phyloP scores from a whole-genome alignment of 352 stramenopile species.

The Phytophthora fragariaefolia region DNA sequence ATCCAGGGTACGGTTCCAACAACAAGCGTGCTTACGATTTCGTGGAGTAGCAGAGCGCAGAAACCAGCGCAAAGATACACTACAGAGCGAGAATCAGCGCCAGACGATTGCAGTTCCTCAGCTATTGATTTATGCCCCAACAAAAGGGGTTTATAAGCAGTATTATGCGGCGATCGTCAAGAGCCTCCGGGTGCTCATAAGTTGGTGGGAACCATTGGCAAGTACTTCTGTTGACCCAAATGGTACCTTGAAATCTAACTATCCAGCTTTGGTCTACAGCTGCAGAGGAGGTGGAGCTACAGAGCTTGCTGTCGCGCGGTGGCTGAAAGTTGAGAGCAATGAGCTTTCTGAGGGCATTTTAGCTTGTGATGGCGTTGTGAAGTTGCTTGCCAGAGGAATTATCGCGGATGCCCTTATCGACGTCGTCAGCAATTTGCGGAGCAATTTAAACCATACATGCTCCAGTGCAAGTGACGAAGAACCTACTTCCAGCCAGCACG shows the following conservation, averaged over 20 bases:
- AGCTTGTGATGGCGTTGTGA: slow-evolving; percentile 10
- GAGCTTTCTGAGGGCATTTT: neutral
- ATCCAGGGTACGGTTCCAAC: slow-evolving; percentile 43
- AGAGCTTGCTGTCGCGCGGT: slow-evolving; percentile 48
- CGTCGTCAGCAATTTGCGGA: slow-evolving; percentile 37
- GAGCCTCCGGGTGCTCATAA: slow-evolving; percentile 57
- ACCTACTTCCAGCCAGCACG: neutral
- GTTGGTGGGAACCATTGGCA: slow-evolving; percentile 37
- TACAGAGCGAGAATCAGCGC: neutral
- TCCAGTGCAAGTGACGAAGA: slow-evolving; percentile 5
- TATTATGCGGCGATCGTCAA: slow-evolving; percentile 68
- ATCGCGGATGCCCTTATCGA: slow-evolving; percentile 43
- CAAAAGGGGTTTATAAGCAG: slow-evolving; percentile 72
- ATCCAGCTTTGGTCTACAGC: slow-evolving; percentile 13
- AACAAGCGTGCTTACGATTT: slow-evolving; percentile 49
- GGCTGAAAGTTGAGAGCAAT: slow-evolving; percentile 13
- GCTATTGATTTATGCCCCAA: slow-evolving; percentile 58
- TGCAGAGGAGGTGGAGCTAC: slow-evolving; percentile 58
- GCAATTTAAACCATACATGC: slow-evolving; percentile 32
- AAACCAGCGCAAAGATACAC: neutral
- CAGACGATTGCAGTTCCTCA: slow-evolving; percentile 47
- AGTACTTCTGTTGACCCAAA: neutral
- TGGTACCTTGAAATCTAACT: neutral
- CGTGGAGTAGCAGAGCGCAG: slow-evolving; percentile 28
- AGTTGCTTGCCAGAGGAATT: slow-evolving; percentile 18